Evolutionary conservation across 164 flowering plant species (phyloP).

Genomic region (Kingdonia uniflora): DNA sequence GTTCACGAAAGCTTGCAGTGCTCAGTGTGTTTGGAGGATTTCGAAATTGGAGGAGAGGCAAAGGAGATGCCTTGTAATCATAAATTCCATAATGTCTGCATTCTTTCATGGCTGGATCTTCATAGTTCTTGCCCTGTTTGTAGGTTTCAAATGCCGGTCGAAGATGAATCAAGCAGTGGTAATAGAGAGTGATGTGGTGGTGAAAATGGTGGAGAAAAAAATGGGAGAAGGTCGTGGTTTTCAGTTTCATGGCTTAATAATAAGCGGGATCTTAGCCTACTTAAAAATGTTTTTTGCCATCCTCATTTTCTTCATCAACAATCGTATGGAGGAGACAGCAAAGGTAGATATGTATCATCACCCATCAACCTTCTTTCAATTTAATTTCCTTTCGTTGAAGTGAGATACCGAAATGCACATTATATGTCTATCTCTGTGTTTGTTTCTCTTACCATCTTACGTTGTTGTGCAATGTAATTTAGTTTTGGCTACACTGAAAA

Average conservation of each 20-base stretch:
- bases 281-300: too few relatives aligned
- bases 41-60: conserved; percentile 52
- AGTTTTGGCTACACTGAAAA: too few relatives aligned
- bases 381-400: too few relatives aligned
- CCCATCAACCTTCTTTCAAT: too few relatives aligned
- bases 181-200: conserved; percentile 19
- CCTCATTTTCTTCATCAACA: too few relatives aligned
- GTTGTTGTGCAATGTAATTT: too few relatives aligned
- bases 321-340: too few relatives aligned
- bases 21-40: conserved; percentile 75
- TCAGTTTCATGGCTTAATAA: conserved; percentile 54
- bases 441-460: too few relatives aligned
- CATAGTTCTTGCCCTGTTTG: conserved; percentile 93
- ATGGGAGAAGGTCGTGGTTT: conserved; percentile 39
- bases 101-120: conserved; percentile 75
- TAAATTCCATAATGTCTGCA: conserved; percentile 62
- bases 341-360: too few relatives aligned
- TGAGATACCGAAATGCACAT: too few relatives aligned
- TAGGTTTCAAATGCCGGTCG: conserved; percentile 59
- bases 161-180: conserved; percentile 45
- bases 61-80: conserved; percentile 91
- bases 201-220: conserved; percentile 24
- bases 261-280: conserved; percentile 21
- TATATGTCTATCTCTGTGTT: too few relatives aligned
- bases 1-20: conserved; percentile 43